phyloP scores from a whole-genome alignment of 495 filamentous ascomycete genomes.

The Hypoxylon fragiforme region DNA sequence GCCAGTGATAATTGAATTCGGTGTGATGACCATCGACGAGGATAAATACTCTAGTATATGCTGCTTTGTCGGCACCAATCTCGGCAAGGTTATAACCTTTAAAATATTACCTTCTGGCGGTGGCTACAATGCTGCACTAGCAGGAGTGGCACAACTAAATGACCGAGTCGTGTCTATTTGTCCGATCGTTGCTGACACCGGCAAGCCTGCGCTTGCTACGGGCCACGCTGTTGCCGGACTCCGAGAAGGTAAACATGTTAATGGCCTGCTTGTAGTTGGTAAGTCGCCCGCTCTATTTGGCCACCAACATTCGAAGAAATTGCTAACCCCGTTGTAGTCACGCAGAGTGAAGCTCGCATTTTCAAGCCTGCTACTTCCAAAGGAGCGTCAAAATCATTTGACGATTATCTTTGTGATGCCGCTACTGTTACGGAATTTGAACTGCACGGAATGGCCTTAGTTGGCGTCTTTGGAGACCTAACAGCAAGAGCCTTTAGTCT shows the following conservation, averaged over 20 bases:
- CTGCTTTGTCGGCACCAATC: slow-evolving; percentile 86
- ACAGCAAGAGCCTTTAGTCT: slow-evolving; percentile 78
- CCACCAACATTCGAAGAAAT: background rate
- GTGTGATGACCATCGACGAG: slow-evolving; percentile 87
- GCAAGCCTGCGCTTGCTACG: slow-evolving; percentile 73
- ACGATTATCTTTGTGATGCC: slow-evolving; percentile 76
- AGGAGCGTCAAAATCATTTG: slow-evolving; percentile 86
- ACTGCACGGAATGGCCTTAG: slow-evolving; percentile 72
- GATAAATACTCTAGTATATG: slow-evolving; percentile 94
- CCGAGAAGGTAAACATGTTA: slow-evolving; percentile 67
- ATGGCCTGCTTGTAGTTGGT: slow-evolving; percentile 67
- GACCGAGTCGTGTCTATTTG: slow-evolving; percentile 74
- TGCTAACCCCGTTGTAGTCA: slow-evolving; percentile 52
- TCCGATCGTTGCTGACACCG: slow-evolving; percentile 77
- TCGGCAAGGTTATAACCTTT: slow-evolving; percentile 82
- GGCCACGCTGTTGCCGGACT: slow-evolving; percentile 71
- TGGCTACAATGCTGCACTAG: slow-evolving; percentile 75
- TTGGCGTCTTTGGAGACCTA: slow-evolving; percentile 82
- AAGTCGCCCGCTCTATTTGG: slow-evolving; percentile 21
- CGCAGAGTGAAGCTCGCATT: slow-evolving; percentile 72
- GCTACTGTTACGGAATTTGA: slow-evolving; percentile 74
- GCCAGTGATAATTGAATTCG: slow-evolving; percentile 81
- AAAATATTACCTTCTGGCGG: slow-evolving; percentile 76
- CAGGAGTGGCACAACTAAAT: slow-evolving; percentile 65
- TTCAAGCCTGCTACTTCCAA: slow-evolving; percentile 84